Evolutionary conservation across 495 filamentous ascomycete genomes (phyloP).

Genomic region (Lepraria neglecta): DNA sequence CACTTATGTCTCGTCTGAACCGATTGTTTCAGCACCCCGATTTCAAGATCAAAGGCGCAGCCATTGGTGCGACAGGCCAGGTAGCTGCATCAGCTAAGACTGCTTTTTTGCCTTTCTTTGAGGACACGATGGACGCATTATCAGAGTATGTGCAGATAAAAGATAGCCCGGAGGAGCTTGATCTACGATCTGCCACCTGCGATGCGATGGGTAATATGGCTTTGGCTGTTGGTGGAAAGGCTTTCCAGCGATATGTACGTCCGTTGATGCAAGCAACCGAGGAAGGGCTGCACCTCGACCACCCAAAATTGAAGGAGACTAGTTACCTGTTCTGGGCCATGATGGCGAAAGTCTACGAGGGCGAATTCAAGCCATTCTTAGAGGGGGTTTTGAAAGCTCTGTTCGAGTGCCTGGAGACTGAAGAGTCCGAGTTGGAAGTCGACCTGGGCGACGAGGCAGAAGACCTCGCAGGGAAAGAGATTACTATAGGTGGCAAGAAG

Average conservation of each 20-base stretch:
- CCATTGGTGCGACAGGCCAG: slow-evolving; percentile 82
- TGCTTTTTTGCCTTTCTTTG: slow-evolving; percentile 84
- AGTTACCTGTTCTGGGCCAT: slow-evolving; percentile 95
- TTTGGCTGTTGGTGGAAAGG: slow-evolving; percentile 72
- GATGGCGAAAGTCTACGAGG: slow-evolving; percentile 88
- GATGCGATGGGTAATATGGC: slow-evolving; percentile 92
- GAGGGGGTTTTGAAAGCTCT: slow-evolving; percentile 78
- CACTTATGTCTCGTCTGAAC: slow-evolving; percentile 77
- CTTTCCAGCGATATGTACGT: slow-evolving; percentile 84
- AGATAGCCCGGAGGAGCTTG: slow-evolving; percentile 80
- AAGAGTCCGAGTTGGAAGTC: slow-evolving; percentile 79
- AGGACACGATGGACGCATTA: slow-evolving; percentile 76
- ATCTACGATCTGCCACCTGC: slow-evolving; percentile 79
- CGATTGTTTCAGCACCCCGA: slow-evolving; percentile 71
- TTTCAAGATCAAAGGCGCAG: slow-evolving; percentile 80
- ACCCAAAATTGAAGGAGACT: slow-evolving; percentile 85
- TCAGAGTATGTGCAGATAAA: slow-evolving; percentile 79
- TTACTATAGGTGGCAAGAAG: slow-evolving; percentile 75
- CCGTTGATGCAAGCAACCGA: slow-evolving; percentile 86
- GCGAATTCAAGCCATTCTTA: slow-evolving; percentile 82
- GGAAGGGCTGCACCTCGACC: slow-evolving; percentile 82
- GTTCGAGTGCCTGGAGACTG: slow-evolving; percentile 77
- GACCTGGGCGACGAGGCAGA: slow-evolving; percentile 69
- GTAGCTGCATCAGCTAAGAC: slow-evolving; percentile 77
- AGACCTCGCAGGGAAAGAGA: slow-evolving; percentile 68